A percentile compares a stretch with the other conserved stretches of the same genome.
Evolutionary conservation across 257 asterid genomes (phyloP).

Genomic region (Ajuga chamaepitys): DNA sequence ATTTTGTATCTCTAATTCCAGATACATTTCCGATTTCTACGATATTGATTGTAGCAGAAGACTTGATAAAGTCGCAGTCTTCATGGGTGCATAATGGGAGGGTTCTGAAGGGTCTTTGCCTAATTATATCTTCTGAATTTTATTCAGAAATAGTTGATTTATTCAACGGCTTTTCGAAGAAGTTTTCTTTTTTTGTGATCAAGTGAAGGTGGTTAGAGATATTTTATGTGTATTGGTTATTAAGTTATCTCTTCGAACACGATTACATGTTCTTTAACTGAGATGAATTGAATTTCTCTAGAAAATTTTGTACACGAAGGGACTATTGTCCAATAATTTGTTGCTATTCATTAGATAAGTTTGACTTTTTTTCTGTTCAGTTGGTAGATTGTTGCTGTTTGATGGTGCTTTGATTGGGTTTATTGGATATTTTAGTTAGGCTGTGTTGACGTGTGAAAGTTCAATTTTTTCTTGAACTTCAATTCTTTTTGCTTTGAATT

Average conservation of each 20-base stretch:
- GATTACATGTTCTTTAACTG: slow-evolving; percentile 6
- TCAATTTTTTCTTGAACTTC: slow-evolving; percentile 11
- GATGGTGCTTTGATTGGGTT: slow-evolving; percentile 23
- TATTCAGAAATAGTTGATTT: neutral
- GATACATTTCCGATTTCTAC: slow-evolving; percentile 13
- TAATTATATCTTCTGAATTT: slow-evolving; percentile 12
- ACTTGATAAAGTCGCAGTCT: slow-evolving; percentile 18
- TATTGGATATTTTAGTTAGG: slow-evolving; percentile 7
- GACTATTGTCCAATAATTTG: slow-evolving; percentile 11
- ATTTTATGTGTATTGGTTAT: neutral
- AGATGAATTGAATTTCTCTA: slow-evolving; percentile 8
- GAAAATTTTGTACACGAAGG: slow-evolving; percentile 4
- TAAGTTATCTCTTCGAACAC: neutral
- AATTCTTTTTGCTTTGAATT: slow-evolving; percentile 10
- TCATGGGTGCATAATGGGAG: slow-evolving; percentile 2
- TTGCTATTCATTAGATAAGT: slow-evolving; percentile 8
- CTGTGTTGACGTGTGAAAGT: neutral
- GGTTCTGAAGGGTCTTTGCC: slow-evolving; percentile 17
- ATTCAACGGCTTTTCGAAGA: neutral
- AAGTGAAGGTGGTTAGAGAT: slow-evolving; percentile 6
- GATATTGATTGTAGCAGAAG: slow-evolving; percentile 9
- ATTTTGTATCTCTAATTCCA: slow-evolving; percentile 13
- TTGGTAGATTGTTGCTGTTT: slow-evolving; percentile 11
- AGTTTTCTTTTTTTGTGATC: neutral
- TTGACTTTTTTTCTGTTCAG: slow-evolving; percentile 6